These are phyloP conservation scores for Quercus rubra DNA, from an alignment of 306 rosid species.

Conservation along the genomic window DNA sequence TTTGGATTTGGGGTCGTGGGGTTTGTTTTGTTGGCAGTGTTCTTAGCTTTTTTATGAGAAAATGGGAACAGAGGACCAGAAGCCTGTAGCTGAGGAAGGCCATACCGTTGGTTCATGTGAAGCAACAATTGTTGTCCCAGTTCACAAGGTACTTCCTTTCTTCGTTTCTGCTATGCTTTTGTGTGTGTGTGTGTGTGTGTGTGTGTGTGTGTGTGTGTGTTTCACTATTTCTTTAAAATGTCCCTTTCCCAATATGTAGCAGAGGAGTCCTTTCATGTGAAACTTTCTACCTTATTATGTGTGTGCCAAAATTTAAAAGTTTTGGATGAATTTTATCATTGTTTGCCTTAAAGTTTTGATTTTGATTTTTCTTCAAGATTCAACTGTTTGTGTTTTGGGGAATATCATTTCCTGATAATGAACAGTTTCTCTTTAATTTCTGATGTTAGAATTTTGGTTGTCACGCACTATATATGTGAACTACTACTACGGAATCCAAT, in stretches of 20 bases:
- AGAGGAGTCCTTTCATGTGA: neutral
- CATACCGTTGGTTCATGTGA: conserved; percentile 25
- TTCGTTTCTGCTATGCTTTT: neutral
- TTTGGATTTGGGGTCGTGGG: neutral
- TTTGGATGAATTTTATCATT: neutral
- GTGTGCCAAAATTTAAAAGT: neutral
- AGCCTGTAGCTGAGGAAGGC: conserved; percentile 26
- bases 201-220: neutral
- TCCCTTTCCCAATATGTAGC: too few species aligned
- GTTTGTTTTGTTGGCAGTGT: conserved; percentile 15
- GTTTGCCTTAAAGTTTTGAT: neutral
- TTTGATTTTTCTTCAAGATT: neutral
- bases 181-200: neutral
- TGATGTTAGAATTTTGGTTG: too few species aligned
- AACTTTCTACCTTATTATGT: neutral
- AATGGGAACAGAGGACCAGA: conserved; percentile 46
- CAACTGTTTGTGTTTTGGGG: neutral
- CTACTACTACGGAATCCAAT: too few species aligned
- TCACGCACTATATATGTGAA: too few species aligned
- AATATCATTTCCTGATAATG: neutral
- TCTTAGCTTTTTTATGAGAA: conserved; percentile 13
- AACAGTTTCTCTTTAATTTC: neutral
- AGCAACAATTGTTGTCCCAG: conserved; percentile 33
- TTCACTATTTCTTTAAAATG: neutral
- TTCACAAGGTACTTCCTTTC: conserved; percentile 44